phyloP scores from a whole-genome alignment of 805 yeast species.

The Ogataea glucozyma region DNA sequence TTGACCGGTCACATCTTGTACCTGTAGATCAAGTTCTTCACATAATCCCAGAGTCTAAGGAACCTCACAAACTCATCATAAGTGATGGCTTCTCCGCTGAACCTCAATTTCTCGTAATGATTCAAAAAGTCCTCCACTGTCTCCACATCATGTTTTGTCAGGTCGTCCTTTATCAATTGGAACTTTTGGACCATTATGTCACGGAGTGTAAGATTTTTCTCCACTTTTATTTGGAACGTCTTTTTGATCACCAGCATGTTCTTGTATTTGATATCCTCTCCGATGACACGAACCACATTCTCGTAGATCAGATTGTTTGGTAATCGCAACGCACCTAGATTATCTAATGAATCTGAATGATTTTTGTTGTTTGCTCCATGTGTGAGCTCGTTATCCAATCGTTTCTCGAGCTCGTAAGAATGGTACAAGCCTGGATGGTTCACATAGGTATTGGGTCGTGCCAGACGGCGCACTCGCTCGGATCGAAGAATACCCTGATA shows the following conservation, averaged over 20 bases:
- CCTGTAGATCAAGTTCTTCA: conserved; percentile 17
- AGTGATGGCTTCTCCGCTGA: conserved; percentile 59
- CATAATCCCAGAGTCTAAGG: conserved; percentile 44
- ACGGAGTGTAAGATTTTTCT: conserved; percentile 23
- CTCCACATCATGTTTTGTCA: conserved; percentile 12
- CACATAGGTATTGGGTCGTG: conserved; percentile 44
- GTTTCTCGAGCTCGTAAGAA: conserved; percentile 9
- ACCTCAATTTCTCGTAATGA: conserved; percentile 67
- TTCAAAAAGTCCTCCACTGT: conserved; percentile 39
- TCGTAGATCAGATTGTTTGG: conserved; percentile 44
- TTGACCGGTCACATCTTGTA: too few species aligned
- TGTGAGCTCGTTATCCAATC: conserved; percentile 5
- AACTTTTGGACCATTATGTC: conserved; percentile 35
- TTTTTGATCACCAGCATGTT: conserved; percentile 22
- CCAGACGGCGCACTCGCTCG: conserved; percentile 39
- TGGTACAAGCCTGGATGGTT: conserved; percentile 53
- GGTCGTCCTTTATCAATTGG: conserved; percentile 10
- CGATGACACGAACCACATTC: conserved; percentile 58
- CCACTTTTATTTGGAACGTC: conserved; percentile 22
- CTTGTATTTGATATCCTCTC: conserved; percentile 56
- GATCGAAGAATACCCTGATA: conserved; percentile 43
- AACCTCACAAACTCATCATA: conserved; percentile 61
- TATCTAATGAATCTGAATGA: not conserved
- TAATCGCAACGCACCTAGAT: conserved; percentile 1
- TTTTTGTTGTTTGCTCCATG: conserved; percentile 1